phyloP scores from a whole-genome alignment of 2,329 filamentous ascomycete species.

The Paracoccidioides lutzii region DNA sequence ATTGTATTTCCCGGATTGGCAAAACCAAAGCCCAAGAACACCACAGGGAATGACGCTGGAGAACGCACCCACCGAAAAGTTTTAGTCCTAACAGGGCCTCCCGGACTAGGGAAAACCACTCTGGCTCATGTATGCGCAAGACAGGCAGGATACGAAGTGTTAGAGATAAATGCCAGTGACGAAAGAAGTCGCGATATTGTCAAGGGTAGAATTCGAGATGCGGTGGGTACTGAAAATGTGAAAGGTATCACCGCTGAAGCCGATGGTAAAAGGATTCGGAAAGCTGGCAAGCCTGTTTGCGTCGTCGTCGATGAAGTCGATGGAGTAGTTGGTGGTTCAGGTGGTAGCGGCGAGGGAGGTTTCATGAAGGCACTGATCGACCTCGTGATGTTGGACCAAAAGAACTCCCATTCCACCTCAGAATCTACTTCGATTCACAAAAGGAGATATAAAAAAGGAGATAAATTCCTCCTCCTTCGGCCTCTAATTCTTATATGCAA shows the following conservation, averaged over 20 bases:
- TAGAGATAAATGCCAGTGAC: conserved; percentile 97
- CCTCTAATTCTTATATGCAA: conserved; percentile 94
- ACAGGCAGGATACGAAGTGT: conserved; percentile 89
- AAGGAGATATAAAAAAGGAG: conserved; percentile 57
- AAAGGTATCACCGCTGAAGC: conserved; percentile 47
- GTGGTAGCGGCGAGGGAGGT: conserved; percentile 64
- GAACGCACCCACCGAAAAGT: conserved; percentile 78
- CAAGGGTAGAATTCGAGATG: conserved; percentile 78
- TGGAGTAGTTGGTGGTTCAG: conserved; percentile 72
- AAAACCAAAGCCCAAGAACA: conserved; percentile 39
- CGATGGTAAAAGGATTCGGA: conserved; percentile 43
- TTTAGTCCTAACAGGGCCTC: conserved; percentile 76
- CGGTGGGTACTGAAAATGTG: conserved; percentile 86
- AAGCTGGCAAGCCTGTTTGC: conserved; percentile 73
- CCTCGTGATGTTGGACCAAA: conserved; percentile 72
- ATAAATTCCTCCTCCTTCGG: conserved; percentile 74
- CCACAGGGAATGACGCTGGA: conserved; percentile 40
- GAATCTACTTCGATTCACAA: conserved; percentile 20
- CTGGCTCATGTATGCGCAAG: conserved; percentile 88
- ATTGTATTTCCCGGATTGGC: conserved; percentile 73
- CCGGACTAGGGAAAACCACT: conserved; percentile 90
- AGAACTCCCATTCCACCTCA: conserved; percentile 44
- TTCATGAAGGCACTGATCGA: conserved; percentile 94
- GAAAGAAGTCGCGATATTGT: conserved; percentile 84
- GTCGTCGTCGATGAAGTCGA: conserved; percentile 95